Evolutionary conservation across 1,284 basidiomycete genomes (phyloP).

Genomic region (Microbotryum intermedium): DNA sequence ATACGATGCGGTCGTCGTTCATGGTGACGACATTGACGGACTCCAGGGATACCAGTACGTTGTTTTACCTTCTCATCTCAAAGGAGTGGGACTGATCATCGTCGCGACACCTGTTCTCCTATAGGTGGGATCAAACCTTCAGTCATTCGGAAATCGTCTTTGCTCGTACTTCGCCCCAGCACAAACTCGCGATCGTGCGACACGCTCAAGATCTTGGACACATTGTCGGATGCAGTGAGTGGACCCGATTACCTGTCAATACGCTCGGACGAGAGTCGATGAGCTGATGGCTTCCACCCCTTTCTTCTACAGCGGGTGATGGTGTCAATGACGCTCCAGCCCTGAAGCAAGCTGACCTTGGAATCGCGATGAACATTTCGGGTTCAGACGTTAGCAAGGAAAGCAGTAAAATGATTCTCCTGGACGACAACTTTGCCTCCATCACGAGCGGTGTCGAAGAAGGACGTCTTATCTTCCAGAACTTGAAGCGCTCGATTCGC

Average conservation of each 20-base stretch:
- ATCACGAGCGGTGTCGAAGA: conserved; percentile 59
- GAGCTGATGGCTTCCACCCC: too few relatives aligned
- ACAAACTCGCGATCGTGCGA: conserved; percentile 64
- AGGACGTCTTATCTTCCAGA: conserved; percentile 55
- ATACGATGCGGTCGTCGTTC: conserved; percentile 54
- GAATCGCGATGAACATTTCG: conserved; percentile 62
- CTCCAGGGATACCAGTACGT: too few relatives aligned
- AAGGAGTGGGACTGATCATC: conserved; percentile 43
- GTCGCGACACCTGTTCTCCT: not conserved
- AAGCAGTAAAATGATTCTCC: conserved; percentile 59
- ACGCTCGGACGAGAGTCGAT: too few relatives aligned
- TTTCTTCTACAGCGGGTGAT: conserved; percentile 41
- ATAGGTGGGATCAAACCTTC: conserved; percentile 45
- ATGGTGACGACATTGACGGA: conserved; percentile 47
- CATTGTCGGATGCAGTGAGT: conserved; percentile 50
- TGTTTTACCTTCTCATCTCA: conserved; percentile 29
- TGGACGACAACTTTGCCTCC: conserved; percentile 64
- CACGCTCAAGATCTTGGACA: conserved; percentile 60
- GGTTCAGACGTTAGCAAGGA: conserved; percentile 62
- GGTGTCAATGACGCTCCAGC: conserved; percentile 55
- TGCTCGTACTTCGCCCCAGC: conserved; percentile 59
- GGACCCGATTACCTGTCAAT: conserved; percentile 20
- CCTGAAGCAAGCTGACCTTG: conserved; percentile 52
- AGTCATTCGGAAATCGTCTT: conserved; percentile 60
- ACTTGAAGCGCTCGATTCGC: conserved; percentile 58